These are phyloP conservation scores for Yamadazyma kitorensis DNA, from an alignment of 805 yeast species.

Conservation along the genomic window DNA sequence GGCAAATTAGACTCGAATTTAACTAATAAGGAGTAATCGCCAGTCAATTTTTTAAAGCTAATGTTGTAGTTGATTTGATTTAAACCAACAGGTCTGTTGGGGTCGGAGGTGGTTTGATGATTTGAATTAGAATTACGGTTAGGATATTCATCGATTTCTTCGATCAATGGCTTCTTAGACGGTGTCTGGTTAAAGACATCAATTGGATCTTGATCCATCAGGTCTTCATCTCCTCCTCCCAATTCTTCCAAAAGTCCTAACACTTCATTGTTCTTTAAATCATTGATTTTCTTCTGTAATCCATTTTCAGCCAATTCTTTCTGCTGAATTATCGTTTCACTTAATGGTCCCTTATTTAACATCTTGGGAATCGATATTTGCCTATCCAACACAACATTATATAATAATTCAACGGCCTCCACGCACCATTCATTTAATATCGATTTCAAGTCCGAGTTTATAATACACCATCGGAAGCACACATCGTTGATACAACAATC, in stretches of 20 bases:
- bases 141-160: slow-evolving; percentile 32
- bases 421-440: slow-evolving; percentile 81
- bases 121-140: background rate
- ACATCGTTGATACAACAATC: slow-evolving; percentile 76
- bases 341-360: slow-evolving; percentile 62
- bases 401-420: slow-evolving; percentile 67
- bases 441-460: slow-evolving; percentile 56
- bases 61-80: slow-evolving; percentile 4
- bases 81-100: too few relatives aligned
- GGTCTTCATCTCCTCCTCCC: slow-evolving; percentile 21
- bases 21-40: slow-evolving; percentile 5
- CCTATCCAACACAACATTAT: slow-evolving; percentile 52
- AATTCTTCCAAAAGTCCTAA: slow-evolving; percentile 43
- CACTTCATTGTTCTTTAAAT: slow-evolving; percentile 39
- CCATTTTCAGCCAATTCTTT: slow-evolving; percentile 40
- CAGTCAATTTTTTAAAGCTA: slow-evolving; percentile 14
- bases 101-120: slow-evolving; percentile 1
- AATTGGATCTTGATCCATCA: slow-evolving; percentile 11
- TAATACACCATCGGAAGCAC: slow-evolving; percentile 60
- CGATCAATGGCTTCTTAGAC: slow-evolving; percentile 45
- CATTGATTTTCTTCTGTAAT: slow-evolving; percentile 33
- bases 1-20: slow-evolving; percentile 11
- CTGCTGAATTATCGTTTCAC: slow-evolving; percentile 41
- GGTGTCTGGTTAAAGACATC: slow-evolving; percentile 4
- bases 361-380: slow-evolving; percentile 70